phyloP scores from a whole-genome alignment of 2,329 filamentous ascomycete genomes.

The Fusarium cyanostomum region DNA sequence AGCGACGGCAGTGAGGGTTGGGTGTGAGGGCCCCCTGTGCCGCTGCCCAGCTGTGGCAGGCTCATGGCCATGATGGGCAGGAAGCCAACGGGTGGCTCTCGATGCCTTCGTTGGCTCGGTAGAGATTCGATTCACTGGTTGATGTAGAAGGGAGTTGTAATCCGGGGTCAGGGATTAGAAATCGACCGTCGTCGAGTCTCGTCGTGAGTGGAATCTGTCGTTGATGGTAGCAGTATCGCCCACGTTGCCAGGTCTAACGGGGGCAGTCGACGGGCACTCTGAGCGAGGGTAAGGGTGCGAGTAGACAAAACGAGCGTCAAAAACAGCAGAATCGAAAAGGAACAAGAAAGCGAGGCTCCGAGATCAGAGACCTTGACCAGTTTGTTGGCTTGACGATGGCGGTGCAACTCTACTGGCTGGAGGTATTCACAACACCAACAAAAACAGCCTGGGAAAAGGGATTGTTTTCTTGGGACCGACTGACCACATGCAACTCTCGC shows the following conservation, averaged over 20 bases:
- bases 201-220: slow-evolving; percentile 9
- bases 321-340: slow-evolving; percentile 24
- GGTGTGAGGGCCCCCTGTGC: slow-evolving; percentile 71
- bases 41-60: slow-evolving; percentile 59
- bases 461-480: slow-evolving; percentile 43
- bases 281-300: slow-evolving; percentile 36
- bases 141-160: neutral
- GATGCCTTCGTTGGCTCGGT: slow-evolving; percentile 15
- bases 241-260: slow-evolving; percentile 9
- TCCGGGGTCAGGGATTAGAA: slow-evolving; percentile 8
- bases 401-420: slow-evolving; percentile 28
- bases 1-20: slow-evolving; percentile 90
- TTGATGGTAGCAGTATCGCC: neutral
- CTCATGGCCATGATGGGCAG: slow-evolving; percentile 68
- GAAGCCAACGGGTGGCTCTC: slow-evolving; percentile 45
- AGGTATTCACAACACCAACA: slow-evolving; percentile 34
- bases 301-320: slow-evolving; percentile 42
- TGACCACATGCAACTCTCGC: slow-evolving; percentile 36
- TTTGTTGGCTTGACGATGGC: slow-evolving; percentile 34
- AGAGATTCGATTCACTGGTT: slow-evolving; percentile 12
- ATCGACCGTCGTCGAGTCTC: slow-evolving; percentile 15
- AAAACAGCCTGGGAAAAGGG: slow-evolving; percentile 43
- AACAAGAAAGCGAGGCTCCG: slow-evolving; percentile 26
- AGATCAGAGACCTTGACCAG: slow-evolving; percentile 35
- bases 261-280: slow-evolving; percentile 27